These are phyloP conservation scores for Fusarium sp. DNA, from an alignment of 2,329 filamentous ascomycete species.

Conservation along the genomic window DNA sequence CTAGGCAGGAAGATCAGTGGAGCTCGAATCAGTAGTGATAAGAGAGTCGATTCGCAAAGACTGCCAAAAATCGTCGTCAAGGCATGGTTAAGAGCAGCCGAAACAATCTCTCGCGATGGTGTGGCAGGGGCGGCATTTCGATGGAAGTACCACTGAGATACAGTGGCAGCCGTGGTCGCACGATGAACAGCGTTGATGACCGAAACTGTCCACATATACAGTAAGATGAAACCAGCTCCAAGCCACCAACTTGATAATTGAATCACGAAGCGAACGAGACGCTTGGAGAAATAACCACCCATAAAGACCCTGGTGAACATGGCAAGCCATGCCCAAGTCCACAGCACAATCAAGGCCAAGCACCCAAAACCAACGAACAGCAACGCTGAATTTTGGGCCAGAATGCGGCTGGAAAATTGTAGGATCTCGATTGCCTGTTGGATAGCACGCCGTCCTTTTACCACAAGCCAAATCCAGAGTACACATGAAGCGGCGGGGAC, in stretches of 20 bases:
- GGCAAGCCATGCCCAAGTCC: conserved; percentile 95
- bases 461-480: conserved; percentile 86
- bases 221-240: conserved; percentile 88
- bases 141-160: conserved; percentile 99
- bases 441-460: conserved; percentile 82
- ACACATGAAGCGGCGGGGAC: conserved; percentile 78
- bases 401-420: conserved; percentile 89
- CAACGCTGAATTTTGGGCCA: conserved; percentile 85
- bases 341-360: conserved; percentile 79
- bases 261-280: conserved; percentile 77
- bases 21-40: conserved; percentile 83
- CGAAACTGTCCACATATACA: conserved; percentile 95
- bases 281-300: conserved; percentile 81
- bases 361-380: conserved; percentile 85
- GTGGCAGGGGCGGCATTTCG: conserved; percentile 83
- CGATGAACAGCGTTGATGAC: conserved; percentile 90
- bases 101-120: conserved; percentile 82
- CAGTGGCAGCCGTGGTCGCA: conserved; percentile 90
- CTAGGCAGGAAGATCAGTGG: conserved; percentile 86
- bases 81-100: conserved; percentile 84
- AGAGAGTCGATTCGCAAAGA: conserved; percentile 86
- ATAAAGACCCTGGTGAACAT: conserved; percentile 98
- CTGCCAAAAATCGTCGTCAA: conserved; percentile 90
- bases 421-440: conserved; percentile 87
- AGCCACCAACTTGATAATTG: conserved; percentile 94